phyloP scores from a whole-genome alignment of 495 filamentous ascomycete species.

The Podospora comata region DNA sequence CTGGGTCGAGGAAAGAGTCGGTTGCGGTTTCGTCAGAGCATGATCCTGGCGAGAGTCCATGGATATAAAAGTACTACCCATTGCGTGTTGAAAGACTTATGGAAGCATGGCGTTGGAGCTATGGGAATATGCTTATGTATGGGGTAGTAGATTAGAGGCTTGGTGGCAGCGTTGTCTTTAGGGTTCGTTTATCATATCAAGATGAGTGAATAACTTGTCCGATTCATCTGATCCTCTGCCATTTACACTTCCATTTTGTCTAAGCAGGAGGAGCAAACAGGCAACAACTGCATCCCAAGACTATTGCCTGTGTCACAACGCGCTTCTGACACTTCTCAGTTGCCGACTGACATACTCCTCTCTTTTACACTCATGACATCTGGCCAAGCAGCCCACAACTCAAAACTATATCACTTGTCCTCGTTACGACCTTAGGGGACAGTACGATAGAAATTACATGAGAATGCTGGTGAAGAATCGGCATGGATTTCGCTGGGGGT shows the following conservation, averaged over 20 bases:
- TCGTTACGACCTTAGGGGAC: conserved; percentile 19
- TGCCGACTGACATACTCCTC: neutral
- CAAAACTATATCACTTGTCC: neutral
- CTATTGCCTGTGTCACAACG: neutral
- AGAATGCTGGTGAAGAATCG: conserved; percentile 34
- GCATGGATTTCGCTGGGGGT: conserved; percentile 36
- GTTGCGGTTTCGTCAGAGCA: neutral
- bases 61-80: neutral
- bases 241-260: neutral
- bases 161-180: neutral
- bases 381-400: neutral
- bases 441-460: conserved; percentile 38
- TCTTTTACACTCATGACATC: neutral
- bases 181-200: neutral
- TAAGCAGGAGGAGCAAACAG: neutral
- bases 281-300: neutral
- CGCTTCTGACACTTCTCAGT: neutral
- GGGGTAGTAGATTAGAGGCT: too few species aligned
- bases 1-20: neutral
- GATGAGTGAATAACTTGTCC: neutral
- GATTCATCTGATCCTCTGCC: neutral
- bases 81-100: too few species aligned
- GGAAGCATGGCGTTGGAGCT: too few species aligned
- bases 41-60: neutral
- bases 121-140: too few species aligned